Evolutionary conservation across 257 asterid genomes (phyloP).

Genomic region (Solanum microdontum): DNA sequence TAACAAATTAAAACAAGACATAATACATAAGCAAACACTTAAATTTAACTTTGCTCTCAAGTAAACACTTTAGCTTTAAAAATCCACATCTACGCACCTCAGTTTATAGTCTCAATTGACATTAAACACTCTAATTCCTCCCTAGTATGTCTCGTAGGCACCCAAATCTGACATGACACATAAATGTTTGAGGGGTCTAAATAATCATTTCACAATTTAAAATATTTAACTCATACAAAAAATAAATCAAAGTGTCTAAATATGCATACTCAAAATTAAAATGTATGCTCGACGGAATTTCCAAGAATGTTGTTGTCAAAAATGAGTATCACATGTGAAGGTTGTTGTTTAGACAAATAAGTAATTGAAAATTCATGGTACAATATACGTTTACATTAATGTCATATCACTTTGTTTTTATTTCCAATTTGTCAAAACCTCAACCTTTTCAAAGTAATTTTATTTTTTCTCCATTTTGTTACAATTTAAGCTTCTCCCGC

Average conservation of each 20-base stretch:
- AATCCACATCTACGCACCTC: background rate
- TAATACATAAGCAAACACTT: background rate
- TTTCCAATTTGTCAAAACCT: background rate
- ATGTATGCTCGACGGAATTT: background rate
- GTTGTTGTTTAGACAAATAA: background rate
- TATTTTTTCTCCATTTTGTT: background rate
- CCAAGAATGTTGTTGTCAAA: background rate
- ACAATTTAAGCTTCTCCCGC: background rate
- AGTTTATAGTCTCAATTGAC: background rate
- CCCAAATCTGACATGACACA: fast-evolving
- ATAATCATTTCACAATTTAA: background rate
- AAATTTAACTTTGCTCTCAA: background rate
- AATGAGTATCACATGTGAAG: background rate
- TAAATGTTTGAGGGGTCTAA: fast-evolving
- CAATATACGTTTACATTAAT: background rate
- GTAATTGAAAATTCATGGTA: background rate
- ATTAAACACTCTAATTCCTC: background rate
- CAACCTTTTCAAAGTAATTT: background rate
- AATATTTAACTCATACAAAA: no score
- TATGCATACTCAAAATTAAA: background rate
- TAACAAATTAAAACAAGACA: background rate
- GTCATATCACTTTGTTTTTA: background rate
- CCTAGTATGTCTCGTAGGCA: no score
- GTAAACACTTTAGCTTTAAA: background rate
- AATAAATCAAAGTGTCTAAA: no score